phyloP scores from a whole-genome alignment of 495 filamentous ascomycete genomes.

The Podospora pseudoanserina region DNA sequence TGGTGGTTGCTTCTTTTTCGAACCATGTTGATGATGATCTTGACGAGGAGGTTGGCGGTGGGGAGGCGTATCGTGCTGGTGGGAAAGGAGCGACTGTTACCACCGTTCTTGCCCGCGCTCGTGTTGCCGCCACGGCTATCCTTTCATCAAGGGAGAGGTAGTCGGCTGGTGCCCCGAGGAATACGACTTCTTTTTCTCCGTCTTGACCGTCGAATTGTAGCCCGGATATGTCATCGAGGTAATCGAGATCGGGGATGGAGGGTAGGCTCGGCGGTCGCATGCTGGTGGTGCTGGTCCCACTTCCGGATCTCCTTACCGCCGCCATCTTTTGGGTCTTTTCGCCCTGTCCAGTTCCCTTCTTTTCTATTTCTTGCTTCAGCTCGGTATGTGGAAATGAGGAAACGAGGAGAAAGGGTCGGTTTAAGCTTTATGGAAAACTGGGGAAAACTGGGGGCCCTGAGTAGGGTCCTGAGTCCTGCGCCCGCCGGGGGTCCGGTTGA shows the following conservation, averaged over 20 bases:
- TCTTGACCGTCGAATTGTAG: conserved; percentile 5
- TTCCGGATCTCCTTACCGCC: neutral
- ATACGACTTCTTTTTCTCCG: neutral
- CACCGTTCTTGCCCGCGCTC: neutral
- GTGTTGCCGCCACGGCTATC: neutral
- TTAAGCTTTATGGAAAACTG: neutral
- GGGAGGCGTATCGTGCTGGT: neutral
- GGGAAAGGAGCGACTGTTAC: neutral
- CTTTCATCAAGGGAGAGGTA: neutral
- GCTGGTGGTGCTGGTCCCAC: conserved; percentile 4
- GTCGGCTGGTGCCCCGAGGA: conserved; percentile 1
- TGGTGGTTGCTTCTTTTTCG: neutral
- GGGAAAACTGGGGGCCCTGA: neutral
- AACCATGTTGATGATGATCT: neutral
- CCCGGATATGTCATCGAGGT: conserved; percentile 7
- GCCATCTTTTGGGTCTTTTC: neutral
- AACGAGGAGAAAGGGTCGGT: neutral
- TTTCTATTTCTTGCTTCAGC: neutral
- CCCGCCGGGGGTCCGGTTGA: neutral
- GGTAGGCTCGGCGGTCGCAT: conserved; percentile 14
- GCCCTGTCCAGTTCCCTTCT: neutral
- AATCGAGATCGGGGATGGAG: conserved; percentile 15
- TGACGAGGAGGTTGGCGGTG: neutral
- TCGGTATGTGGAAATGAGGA: neutral
- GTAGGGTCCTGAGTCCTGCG: neutral